phyloP scores from a whole-genome alignment of 2,329 filamentous ascomycete genomes.

The Catunica adiposa region DNA sequence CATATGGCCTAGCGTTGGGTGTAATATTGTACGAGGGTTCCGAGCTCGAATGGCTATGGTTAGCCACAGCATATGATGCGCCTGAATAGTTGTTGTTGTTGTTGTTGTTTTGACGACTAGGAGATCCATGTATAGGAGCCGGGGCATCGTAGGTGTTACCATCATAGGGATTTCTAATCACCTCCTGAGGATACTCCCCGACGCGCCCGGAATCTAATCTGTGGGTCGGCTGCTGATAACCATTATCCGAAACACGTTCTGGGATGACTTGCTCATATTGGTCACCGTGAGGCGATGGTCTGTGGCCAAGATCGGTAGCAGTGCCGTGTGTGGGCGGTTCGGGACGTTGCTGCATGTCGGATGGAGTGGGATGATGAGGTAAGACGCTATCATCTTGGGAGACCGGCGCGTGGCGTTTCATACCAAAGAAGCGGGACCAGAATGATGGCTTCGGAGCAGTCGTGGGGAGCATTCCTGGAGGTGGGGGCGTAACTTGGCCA shows the following conservation, averaged over 20 bases:
- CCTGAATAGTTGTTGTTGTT: neutral
- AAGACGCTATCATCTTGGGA: constrained; percentile 21
- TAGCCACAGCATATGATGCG: neutral
- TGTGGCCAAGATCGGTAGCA: neutral
- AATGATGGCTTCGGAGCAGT: constrained; percentile 19
- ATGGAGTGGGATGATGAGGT: constrained; percentile 26
- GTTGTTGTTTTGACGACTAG: neutral
- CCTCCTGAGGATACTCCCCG: neutral
- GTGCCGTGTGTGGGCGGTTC: neutral
- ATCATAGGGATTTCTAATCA: neutral
- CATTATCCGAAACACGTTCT: neutral
- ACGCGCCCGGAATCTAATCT: neutral
- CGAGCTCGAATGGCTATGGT: neutral
- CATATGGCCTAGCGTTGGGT: neutral
- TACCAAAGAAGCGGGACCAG: constrained; percentile 21
- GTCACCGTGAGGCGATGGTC: neutral
- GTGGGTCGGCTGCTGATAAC: neutral
- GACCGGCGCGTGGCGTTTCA: constrained; percentile 15
- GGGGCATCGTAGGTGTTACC: neutral
- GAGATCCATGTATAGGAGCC: neutral
- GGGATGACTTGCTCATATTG: constrained; percentile 4
- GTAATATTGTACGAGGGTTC: too few relatives aligned
- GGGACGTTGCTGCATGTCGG: constrained; percentile 21
- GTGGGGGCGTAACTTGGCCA: neutral
- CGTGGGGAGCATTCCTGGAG: constrained; percentile 16